A percentile compares a stretch with the other conserved stretches of the same genome.
These are phyloP conservation scores for Lachnellula occidentalis DNA, from an alignment of 2,329 filamentous ascomycete species.

Conservation along the genomic window DNA sequence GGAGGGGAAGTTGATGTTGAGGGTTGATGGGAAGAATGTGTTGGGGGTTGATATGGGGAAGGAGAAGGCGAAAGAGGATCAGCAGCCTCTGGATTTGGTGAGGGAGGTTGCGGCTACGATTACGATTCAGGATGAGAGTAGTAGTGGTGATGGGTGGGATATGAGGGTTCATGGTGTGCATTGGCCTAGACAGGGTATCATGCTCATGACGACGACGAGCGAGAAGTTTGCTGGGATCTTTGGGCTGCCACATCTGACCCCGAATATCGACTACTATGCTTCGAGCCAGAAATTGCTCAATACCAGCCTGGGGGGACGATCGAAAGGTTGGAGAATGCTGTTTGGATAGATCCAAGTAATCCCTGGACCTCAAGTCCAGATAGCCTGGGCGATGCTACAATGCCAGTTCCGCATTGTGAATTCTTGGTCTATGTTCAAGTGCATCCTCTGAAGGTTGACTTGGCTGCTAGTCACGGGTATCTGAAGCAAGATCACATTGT, in stretches of 20 bases:
- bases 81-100: constrained; percentile 34
- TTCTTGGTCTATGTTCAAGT: constrained; percentile 82
- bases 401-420: constrained; percentile 74
- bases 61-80: background rate
- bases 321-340: constrained; percentile 53
- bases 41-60: constrained; percentile 5
- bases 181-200: constrained; percentile 72
- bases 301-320: constrained; percentile 63
- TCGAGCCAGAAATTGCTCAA: constrained; percentile 64
- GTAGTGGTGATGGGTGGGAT: constrained; percentile 69
- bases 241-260: constrained; percentile 75
- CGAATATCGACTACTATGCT: constrained; percentile 49
- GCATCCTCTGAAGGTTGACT: constrained; percentile 33
- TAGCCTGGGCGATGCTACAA: constrained; percentile 51
- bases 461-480: constrained; percentile 28
- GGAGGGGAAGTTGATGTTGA: constrained; percentile 63
- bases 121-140: constrained; percentile 65
- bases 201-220: constrained; percentile 82
- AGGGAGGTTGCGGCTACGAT: constrained; percentile 66
- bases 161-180: constrained; percentile 79
- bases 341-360: constrained; percentile 53
- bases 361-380: constrained; percentile 73
- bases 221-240: constrained; percentile 94
- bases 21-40: constrained; percentile 48
- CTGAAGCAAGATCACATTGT: constrained; percentile 37